Base-by-base conservation (phyloP, 495 filamentous ascomycete genomes). In the Aspergillus egyptiacus region DNA sequence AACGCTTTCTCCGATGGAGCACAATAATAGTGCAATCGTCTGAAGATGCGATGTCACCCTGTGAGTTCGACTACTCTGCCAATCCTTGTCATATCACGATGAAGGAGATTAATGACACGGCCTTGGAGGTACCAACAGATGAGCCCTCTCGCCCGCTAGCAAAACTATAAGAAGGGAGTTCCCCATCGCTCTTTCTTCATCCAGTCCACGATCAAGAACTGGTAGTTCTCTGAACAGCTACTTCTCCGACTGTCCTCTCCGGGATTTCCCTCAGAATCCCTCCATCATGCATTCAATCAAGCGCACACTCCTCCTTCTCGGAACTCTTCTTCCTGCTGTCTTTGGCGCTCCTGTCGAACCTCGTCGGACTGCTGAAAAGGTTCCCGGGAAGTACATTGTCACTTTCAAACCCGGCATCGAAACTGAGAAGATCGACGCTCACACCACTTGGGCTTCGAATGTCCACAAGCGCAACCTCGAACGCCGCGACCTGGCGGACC, bases 361-460 rank as follows among this genome's bases (percentile, higher is more conserved):
- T 36, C 57, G 40, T 15, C 47, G 48, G 9, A 9, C 46, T 23
- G 20, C 43, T 8, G 48, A 58, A 33, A 51, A 33, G 28, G 43
- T 65, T 35, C 57, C 62, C 5, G 58, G 58, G 23, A 61, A 59
- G 46, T 65, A 63, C 48, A 65, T 65, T 28, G 53, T 63, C 44
- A 56, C 54, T 22, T 55, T 65, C 40, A 65, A 63, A 39, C 33
- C 49, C 9, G 58, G 48, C 25, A 22, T 59, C n/a, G 48, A 54
- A 14, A 18, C 17, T n/a, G 56, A 49, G 2, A 53, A 44, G 46
- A 57, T 62, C 15, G 50, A 54, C 3, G 31, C 45, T 7, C 61
- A 64, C 38, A 53, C 54, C 6, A 30, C 51, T 11, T 62, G 60
- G 60, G 56, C 56, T 9, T 57, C 54, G 3, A 34, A 48, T 11